phyloP scores from a whole-genome alignment of 2,329 filamentous ascomycete genomes.

The Paramyrothecium sp. region DNA sequence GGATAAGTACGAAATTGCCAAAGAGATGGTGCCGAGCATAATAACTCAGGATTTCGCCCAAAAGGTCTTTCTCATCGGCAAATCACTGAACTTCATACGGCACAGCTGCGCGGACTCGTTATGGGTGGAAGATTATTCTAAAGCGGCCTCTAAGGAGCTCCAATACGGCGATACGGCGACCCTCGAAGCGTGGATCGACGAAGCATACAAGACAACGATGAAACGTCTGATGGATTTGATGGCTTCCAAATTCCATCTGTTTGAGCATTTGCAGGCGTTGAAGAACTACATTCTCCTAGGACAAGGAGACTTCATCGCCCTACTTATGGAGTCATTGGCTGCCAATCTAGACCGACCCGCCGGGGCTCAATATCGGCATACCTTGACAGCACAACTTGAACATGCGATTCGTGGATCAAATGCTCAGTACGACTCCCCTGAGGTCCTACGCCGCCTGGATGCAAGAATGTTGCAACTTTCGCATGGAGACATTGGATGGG shows the following conservation, averaged over 20 bases:
- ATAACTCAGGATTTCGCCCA: conserved; percentile 92
- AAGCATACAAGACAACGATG: conserved; percentile 98
- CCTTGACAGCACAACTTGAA: conserved; percentile 93
- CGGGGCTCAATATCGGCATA: conserved; percentile 96
- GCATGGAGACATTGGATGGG: conserved; percentile 97
- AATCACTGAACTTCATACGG: conserved; percentile 96
- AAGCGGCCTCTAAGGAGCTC: conserved; percentile 86
- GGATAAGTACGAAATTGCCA: conserved; percentile 87
- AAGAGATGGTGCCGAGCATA: conserved; percentile 87
- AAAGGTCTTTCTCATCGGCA: conserved; percentile 96
- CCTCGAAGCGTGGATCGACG: conserved; percentile 89
- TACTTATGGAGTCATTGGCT: conserved; percentile 94
- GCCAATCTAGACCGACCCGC: conserved; percentile 91
- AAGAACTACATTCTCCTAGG: conserved; percentile 95
- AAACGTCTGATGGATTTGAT: conserved; percentile 89
- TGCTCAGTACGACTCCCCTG: conserved; percentile 89
- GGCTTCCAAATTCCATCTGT: conserved; percentile 92
- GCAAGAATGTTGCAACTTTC: conserved; percentile 97
- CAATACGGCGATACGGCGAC: conserved; percentile 91
- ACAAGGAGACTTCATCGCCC: conserved; percentile 93
- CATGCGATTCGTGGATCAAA: conserved; percentile 97
- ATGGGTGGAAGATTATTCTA: conserved; percentile 96
- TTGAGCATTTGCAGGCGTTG: conserved; percentile 85
- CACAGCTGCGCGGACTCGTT: conserved; percentile 90
- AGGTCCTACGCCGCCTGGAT: conserved; percentile 87